A percentile compares a stretch with the other conserved stretches of the same genome.
These are phyloP conservation scores for Marsdenia floribunda DNA, from an alignment of 257 asterid species.

Conservation along the genomic window DNA sequence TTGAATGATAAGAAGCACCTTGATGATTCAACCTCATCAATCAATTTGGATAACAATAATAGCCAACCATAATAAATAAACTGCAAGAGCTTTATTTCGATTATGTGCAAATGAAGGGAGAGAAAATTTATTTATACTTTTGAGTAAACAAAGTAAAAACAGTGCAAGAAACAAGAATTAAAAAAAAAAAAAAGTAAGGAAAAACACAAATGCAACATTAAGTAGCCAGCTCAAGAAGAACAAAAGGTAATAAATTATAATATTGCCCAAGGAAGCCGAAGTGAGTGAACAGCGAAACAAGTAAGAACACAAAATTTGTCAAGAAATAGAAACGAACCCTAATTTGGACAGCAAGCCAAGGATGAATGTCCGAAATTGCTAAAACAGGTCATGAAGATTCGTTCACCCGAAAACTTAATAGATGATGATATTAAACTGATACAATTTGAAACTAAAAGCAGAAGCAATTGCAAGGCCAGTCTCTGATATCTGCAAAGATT, in stretches of 20 bases:
- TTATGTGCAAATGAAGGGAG: not conserved
- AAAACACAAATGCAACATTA: not conserved
- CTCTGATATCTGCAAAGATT: not conserved
- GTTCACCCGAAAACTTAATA: not conserved
- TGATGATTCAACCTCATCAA: not conserved
- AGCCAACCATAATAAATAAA: not conserved
- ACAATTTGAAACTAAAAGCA: not conserved
- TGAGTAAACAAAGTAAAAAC: not conserved
- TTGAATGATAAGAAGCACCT: not conserved
- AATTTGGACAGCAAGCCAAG: not conserved
- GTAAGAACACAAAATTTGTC: not conserved
- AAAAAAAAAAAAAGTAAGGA: not conserved
- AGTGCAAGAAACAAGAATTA: not conserved
- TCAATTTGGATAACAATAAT: not conserved
- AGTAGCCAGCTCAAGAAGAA: not conserved
- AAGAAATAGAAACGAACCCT: not conserved
- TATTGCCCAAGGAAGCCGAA: not conserved
- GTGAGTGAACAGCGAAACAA: not conserved
- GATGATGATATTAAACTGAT: not conserved
- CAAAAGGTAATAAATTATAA: not conserved
- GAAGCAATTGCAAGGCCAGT: not conserved
- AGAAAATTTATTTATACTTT: not conserved
- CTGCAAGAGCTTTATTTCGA: not conserved
- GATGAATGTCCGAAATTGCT: not conserved
- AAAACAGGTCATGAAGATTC: not conserved